Base-by-base conservation (phyloP, 83 land plant species). In the Diphasiastrum complanatum region DNA sequence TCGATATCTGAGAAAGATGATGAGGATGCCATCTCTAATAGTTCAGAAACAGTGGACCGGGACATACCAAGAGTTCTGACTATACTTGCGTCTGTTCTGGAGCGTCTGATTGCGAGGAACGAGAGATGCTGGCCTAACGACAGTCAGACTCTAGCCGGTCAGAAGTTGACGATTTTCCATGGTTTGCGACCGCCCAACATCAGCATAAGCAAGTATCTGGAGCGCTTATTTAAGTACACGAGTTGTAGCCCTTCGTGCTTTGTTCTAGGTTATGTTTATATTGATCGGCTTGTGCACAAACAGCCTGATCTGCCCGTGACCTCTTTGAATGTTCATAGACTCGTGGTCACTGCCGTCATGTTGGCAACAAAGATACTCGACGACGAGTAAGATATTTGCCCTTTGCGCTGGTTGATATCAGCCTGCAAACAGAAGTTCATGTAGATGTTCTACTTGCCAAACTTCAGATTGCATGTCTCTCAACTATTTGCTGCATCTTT, bases 341-440 rank as follows among this genome's bases (percentile, higher is more conserved):
- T 86, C 62, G 77, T 86, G 69, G 78, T 86, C 69, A 83, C 88
- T 47, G 76, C 81, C 58, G 80, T 83, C 72, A 61, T 86, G 74
- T 71, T 84, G 45, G 78, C 91, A 35, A 82, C 84, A 38, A 86
- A 86, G 62, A 83, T 86, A 73, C 66, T 86, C 74, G 91, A 83
- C 45, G 91, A 86, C 54, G 40, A 65, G 91, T 83, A 63, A 83
- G 87, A 2, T 29, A 24, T 51, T 28, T 1, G 5, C n/a, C 30
- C 48, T 27, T 64, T 64, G 3, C 4, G 24, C 2, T 43, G 1
- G 30, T 40, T 66, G 20, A 35, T 65, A 35, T 23, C 32, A 49
- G 56, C 12, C n/a, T n/a, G n/a, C n/a, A n/a, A n/a, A n/a, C n/a
- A n/a, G n/a, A 45, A 37, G 45, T 20, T 29, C 20, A 35, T 8